phyloP scores from a whole-genome alignment of 495 filamentous ascomycete species.

The Rostrohypoxylon terebratum region DNA sequence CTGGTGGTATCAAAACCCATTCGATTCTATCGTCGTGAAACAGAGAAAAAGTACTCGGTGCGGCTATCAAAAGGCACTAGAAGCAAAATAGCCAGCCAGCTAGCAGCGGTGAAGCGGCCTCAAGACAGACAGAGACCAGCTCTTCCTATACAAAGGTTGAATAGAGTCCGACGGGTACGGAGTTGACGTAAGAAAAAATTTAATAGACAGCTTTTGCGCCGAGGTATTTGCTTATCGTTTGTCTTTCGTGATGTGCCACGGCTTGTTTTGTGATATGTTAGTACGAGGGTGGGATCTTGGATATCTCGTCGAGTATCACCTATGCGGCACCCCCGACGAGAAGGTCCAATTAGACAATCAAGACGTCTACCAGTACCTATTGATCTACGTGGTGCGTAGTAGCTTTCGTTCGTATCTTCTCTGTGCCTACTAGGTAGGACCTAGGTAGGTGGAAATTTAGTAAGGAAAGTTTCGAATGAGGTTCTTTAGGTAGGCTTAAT shows the following conservation, averaged over 20 bases:
- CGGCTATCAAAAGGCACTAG: slow-evolving; percentile 7
- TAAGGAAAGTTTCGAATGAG: too few species aligned
- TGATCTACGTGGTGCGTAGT: too few species aligned
- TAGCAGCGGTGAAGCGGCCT: not conserved
- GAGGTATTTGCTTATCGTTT: not conserved
- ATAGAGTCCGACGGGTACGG: slow-evolving; percentile 30
- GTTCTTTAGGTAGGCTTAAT: too few species aligned
- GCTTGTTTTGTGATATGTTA: not conserved
- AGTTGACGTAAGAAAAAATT: slow-evolving; percentile 25
- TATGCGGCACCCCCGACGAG: not conserved
- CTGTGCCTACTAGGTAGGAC: too few species aligned
- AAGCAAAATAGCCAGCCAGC: slow-evolving; percentile 17
- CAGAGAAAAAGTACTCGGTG: slow-evolving; percentile 10
- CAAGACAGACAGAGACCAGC: slow-evolving; percentile 8
- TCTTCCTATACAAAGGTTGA: slow-evolving; percentile 27
- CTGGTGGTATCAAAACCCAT: slow-evolving; percentile 14
- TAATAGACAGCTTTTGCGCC: slow-evolving; percentile 36
- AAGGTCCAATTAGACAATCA: too few species aligned
- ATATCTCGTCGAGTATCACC: not conserved
- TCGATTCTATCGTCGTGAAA: slow-evolving; percentile 19
- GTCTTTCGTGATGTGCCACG: not conserved
- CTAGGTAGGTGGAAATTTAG: too few species aligned
- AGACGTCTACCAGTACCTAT: too few species aligned
- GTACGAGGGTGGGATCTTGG: not conserved
- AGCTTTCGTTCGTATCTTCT: too few species aligned